A percentile compares a stretch with the other conserved stretches of the same genome.
These are phyloP conservation scores for Populus trichocarpa DNA, from an alignment of 441 rosid genomes.

Conservation along the genomic window DNA sequence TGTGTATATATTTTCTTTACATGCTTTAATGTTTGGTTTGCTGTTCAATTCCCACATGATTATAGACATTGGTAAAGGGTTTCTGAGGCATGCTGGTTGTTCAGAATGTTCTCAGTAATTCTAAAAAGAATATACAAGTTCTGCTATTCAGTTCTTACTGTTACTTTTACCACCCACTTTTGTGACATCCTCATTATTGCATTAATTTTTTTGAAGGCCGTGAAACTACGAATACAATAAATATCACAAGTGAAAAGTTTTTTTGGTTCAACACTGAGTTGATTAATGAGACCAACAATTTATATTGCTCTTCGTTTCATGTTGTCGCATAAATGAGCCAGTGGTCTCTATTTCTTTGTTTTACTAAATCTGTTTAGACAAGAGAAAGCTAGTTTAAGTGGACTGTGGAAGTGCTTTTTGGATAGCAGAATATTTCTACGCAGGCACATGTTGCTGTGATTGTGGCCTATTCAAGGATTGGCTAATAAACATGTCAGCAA, in stretches of 20 bases:
- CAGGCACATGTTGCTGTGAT: background rate
- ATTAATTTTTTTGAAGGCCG: background rate
- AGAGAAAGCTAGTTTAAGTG: background rate
- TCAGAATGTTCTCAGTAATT: background rate
- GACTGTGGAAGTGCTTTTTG: background rate
- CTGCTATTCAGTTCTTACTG: background rate
- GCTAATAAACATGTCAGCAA: background rate
- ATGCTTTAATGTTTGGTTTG: background rate
- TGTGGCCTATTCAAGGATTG: background rate
- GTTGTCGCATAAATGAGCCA: background rate
- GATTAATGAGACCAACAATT: background rate
- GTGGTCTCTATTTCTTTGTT: background rate
- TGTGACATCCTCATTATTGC: background rate
- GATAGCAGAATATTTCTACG: background rate
- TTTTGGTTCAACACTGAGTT: background rate
- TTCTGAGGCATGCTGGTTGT: background rate
- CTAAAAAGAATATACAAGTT: background rate
- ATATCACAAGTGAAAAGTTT: background rate
- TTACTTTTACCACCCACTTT: background rate
- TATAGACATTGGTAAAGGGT: background rate
- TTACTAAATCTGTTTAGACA: background rate
- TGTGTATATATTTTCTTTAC: background rate
- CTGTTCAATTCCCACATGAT: background rate
- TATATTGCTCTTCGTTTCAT: background rate
- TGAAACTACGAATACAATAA: background rate